These are phyloP conservation scores for Kodamaea hsintzibuensis DNA, from an alignment of 805 yeast genomes.

Conservation along the genomic window DNA sequence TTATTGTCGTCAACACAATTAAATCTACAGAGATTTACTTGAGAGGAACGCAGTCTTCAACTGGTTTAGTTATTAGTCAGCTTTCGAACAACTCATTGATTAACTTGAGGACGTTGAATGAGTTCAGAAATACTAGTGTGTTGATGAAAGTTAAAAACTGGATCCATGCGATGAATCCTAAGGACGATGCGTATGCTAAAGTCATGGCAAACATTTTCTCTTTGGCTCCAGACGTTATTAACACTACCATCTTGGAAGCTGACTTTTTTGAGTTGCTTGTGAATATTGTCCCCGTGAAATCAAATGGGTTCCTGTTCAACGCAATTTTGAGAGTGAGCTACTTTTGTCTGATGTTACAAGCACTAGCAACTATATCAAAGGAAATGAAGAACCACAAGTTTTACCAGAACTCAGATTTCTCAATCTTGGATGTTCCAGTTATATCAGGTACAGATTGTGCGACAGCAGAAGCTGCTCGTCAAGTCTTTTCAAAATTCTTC, in stretches of 20 bases:
- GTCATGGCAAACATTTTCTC: conserved; percentile 35
- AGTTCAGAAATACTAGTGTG: conserved; percentile 37
- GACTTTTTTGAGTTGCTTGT: conserved; percentile 59
- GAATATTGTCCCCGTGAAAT: conserved; percentile 49
- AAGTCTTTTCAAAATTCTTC: conserved; percentile 25
- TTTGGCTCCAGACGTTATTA: conserved; percentile 33
- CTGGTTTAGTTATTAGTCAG: conserved; percentile 52
- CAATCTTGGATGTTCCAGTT: conserved; percentile 39
- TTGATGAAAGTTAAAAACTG: conserved; percentile 38
- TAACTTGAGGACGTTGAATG: conserved; percentile 52
- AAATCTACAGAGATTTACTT: conserved; percentile 65
- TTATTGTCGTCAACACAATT: conserved; percentile 54
- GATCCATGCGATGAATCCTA: conserved; percentile 28
- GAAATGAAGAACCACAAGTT: conserved; percentile 30
- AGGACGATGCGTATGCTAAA: conserved; percentile 33
- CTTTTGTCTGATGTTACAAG: conserved; percentile 54
- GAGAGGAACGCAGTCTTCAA: conserved; percentile 49
- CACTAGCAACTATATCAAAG: conserved; percentile 23
- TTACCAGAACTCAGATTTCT: conserved; percentile 23
- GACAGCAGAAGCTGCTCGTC: conserved; percentile 20
- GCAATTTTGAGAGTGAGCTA: conserved; percentile 51
- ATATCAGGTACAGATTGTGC: conserved; percentile 23
- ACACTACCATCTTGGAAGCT: conserved; percentile 34
- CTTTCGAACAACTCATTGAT: conserved; percentile 62
- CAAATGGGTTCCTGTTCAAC: conserved; percentile 46